phyloP scores from a whole-genome alignment of 257 asterid species.

The Nicotiana paniculata region DNA sequence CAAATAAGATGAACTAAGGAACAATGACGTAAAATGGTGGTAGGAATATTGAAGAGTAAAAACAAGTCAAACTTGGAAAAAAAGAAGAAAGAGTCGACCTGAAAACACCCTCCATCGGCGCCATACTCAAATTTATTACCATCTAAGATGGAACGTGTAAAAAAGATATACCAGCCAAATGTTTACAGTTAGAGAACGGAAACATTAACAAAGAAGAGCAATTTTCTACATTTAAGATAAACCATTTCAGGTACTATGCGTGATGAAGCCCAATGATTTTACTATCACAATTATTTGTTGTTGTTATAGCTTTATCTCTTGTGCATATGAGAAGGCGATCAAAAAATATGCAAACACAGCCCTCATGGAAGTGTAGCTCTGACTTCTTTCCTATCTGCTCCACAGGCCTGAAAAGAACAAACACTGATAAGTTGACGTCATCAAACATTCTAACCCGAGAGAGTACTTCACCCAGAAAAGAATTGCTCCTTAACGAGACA shows the following conservation, averaged over 20 bases:
- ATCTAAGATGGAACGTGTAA: background rate
- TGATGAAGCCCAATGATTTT: background rate
- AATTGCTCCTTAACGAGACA: background rate
- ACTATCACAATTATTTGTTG: constrained; percentile 12
- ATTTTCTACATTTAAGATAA: background rate
- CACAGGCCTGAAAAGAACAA: constrained; percentile 53
- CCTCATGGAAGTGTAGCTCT: constrained; percentile 77
- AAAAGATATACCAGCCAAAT: background rate
- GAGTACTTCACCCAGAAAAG: background rate
- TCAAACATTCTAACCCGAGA: background rate
- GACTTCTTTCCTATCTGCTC: constrained; percentile 83
- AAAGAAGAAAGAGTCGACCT: background rate
- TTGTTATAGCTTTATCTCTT: constrained; percentile 20
- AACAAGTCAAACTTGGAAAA: no score
- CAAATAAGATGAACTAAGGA: background rate
- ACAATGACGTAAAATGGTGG: background rate
- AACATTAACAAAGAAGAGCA: background rate
- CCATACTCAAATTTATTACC: background rate
- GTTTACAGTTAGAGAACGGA: background rate
- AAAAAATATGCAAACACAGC: background rate
- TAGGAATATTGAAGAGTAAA: background rate
- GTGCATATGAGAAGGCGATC: constrained; percentile 12
- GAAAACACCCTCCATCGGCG: background rate
- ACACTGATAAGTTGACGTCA: background rate
- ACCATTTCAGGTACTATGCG: background rate